phyloP scores from a whole-genome alignment of 805 yeast genomes.

The Saturnispora sanitii region DNA sequence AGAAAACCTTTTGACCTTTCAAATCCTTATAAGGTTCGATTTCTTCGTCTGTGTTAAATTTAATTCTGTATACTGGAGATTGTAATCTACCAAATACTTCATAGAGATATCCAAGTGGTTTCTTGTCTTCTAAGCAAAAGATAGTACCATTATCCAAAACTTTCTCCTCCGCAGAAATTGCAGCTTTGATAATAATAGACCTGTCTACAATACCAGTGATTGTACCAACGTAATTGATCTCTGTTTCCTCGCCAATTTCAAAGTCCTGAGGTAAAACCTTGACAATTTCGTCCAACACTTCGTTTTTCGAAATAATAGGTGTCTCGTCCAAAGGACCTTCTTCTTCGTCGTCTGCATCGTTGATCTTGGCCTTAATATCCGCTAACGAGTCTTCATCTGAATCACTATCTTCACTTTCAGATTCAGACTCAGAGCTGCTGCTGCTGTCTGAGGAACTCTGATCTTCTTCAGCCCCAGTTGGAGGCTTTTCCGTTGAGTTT shows the following conservation, averaged over 20 bases:
- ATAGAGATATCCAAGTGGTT: constrained; percentile 63
- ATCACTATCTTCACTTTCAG: constrained; percentile 1
- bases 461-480: not conserved
- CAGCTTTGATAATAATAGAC: constrained; percentile 63
- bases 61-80: constrained; percentile 70
- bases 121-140: constrained; percentile 64
- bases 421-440: constrained; percentile 19
- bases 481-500: not conserved
- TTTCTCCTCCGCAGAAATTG: constrained; percentile 71
- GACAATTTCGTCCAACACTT: constrained; percentile 56
- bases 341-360: constrained; percentile 19
- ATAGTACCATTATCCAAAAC: constrained; percentile 75
- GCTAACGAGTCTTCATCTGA: constrained; percentile 17
- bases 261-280: constrained; percentile 62
- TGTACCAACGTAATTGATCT: constrained; percentile 63
- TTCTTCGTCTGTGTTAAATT: constrained; percentile 44
- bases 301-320: constrained; percentile 76
- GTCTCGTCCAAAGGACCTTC: constrained; percentile 31
- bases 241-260: constrained; percentile 45
- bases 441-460: constrained; percentile 12
- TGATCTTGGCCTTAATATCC: constrained; percentile 18
- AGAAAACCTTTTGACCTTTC: constrained; percentile 53
- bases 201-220: constrained; percentile 61
- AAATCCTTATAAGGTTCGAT: constrained; percentile 35
- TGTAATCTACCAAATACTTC: constrained; percentile 88